Evolutionary conservation across 441 rosid species (phyloP).

Genomic region (Viola pubescens): DNA sequence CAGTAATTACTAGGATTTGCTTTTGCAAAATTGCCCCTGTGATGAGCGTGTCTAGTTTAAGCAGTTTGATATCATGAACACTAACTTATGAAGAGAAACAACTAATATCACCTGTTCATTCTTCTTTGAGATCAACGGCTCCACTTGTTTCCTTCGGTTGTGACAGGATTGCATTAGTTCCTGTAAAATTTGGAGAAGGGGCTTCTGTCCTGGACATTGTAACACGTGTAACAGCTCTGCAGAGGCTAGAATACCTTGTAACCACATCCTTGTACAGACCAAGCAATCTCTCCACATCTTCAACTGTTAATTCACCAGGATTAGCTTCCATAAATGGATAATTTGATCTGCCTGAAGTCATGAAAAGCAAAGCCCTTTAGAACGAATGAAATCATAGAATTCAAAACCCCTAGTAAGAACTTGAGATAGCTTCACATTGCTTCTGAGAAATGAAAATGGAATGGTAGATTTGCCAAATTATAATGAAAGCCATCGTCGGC

Average conservation of each 20-base stretch:
- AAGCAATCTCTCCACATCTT: conserved; percentile 41
- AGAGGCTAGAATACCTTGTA: conserved; percentile 33
- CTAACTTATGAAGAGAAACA: no score
- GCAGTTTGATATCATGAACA: no score
- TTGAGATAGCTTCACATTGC: not conserved
- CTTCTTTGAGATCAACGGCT: conserved; percentile 2
- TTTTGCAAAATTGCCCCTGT: no score
- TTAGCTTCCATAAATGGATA: conserved; percentile 44
- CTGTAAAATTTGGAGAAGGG: conserved; percentile 11
- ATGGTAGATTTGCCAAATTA: not conserved
- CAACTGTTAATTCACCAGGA: conserved; percentile 35
- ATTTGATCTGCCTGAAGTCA: conserved; percentile 25
- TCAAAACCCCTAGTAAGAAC: not conserved
- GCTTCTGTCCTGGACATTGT: conserved; percentile 16
- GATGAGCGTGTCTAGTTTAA: no score
- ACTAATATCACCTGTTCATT: conserved; percentile 13
- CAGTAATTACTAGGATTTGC: no score
- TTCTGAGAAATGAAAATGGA: not conserved
- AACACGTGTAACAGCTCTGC: conserved; percentile 25
- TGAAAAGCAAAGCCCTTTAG: conserved; percentile 4
- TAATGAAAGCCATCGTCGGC: not conserved
- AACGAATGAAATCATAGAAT: not conserved
- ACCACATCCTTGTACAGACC: conserved; percentile 50
- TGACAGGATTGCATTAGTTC: conserved; percentile 4
- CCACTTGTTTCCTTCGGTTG: conserved; percentile 3